phyloP scores from a whole-genome alignment of 371 early-diverging fungal species.

The Mucor plumbeus region DNA sequence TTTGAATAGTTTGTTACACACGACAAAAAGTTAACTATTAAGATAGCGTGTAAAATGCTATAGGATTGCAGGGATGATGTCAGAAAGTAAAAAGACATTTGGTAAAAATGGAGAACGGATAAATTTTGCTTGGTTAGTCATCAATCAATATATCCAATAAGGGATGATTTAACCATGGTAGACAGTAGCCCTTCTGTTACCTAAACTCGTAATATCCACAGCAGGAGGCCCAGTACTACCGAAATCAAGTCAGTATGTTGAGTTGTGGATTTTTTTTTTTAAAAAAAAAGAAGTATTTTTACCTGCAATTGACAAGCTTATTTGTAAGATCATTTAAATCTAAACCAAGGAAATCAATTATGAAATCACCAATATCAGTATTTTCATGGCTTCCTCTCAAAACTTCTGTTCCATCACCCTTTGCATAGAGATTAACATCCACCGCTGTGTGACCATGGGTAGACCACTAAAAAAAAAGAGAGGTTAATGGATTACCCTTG shows the following conservation, averaged over 20 bases:
- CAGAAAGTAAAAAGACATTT: conserved; percentile 3
- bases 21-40: not conserved
- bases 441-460: conserved; percentile 93
- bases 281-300: too few species aligned
- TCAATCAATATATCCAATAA: conserved; percentile 9
- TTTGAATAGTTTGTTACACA: conserved; percentile 17
- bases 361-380: conserved; percentile 84
- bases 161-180: conserved; percentile 19
- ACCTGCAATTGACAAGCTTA: conserved; percentile 21
- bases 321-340: conserved; percentile 67
- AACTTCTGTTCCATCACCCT: conserved; percentile 54
- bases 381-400: conserved; percentile 82
- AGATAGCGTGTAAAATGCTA: not conserved
- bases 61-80: conserved; percentile 11
- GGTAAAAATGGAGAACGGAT: not conserved
- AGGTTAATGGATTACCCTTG: not conserved
- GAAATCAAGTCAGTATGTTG: not conserved
- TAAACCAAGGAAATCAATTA: conserved; percentile 66
- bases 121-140: conserved; percentile 12
- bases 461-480: conserved; percentile 65
- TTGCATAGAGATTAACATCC: conserved; percentile 91
- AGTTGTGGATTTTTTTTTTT: too few species aligned
- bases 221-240: conserved; percentile 3
- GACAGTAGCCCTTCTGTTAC: not conserved
- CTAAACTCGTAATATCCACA: not conserved